phyloP scores from a whole-genome alignment of 345 rosid genomes.

The Cardiospermum halicacabum region DNA sequence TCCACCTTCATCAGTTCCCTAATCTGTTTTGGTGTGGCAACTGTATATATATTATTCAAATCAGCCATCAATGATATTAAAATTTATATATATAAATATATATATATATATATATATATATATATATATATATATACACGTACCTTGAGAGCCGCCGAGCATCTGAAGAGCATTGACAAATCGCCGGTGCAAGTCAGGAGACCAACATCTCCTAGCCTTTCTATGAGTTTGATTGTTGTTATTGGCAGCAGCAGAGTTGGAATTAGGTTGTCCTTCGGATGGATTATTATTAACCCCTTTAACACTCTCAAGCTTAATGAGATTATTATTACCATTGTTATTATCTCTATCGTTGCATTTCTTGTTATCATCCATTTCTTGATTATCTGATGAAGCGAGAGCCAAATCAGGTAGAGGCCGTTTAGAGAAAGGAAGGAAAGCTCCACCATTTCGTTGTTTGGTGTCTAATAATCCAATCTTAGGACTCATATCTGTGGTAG shows the following conservation, averaged over 20 bases:
- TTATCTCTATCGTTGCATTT: constrained; percentile 32
- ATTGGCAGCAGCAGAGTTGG: constrained; percentile 16
- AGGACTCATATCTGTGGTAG: constrained; percentile 38
- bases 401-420: constrained; percentile 57
- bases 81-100: too few species aligned
- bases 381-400: constrained; percentile 39
- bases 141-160: constrained; percentile 99
- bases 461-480: constrained; percentile 54
- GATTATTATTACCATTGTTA: constrained; percentile 35
- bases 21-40: constrained; percentile 97
- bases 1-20: constrained; percentile 99
- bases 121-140: constrained; percentile 17
- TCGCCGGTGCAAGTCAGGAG: constrained; percentile 95
- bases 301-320: constrained; percentile 27
- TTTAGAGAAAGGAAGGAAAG: constrained; percentile 86
- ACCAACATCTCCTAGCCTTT: constrained; percentile 98
- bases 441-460: constrained; percentile 79
- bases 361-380: constrained; percentile 52
- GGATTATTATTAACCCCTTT: constrained; percentile 28
- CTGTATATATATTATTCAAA: constrained; percentile 43
- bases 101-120: constrained; percentile 32
- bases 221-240: constrained; percentile 60
- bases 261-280: constrained; percentile 34
- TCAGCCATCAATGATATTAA: too few species aligned
- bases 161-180: constrained; percentile 94